Conservation (phyloP, 2,329 filamentous ascomycete species). For the Rhynchosporium graminicola region DNA sequence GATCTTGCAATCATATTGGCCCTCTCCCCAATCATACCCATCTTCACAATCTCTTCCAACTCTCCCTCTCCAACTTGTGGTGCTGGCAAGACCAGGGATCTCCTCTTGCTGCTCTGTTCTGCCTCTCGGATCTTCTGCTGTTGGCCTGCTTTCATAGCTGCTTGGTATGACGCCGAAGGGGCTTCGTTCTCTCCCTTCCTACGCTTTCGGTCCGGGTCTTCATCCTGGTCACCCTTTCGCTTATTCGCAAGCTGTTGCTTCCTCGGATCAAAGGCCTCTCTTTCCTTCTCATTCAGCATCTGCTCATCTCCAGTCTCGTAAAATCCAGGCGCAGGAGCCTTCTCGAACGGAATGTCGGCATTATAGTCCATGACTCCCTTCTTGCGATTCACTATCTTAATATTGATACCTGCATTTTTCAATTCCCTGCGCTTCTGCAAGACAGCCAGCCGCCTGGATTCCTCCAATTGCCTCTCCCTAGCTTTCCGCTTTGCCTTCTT, state of each 20-base stretch:
- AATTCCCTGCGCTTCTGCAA: constrained; percentile 94
- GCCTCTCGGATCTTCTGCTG: constrained; percentile 94
- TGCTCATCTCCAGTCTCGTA: constrained; percentile 90
- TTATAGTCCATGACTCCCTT: constrained; percentile 99
- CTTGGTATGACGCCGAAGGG: constrained; percentile 76
- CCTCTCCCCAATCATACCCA: constrained; percentile 90
- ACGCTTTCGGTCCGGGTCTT: constrained; percentile 76
- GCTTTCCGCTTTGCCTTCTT: constrained; percentile 99
- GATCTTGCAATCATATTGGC: constrained; percentile 74
- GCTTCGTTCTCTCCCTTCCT: constrained; percentile 86
- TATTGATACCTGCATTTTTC: constrained; percentile 97
- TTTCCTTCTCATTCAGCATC: constrained; percentile 76
- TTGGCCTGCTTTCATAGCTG: constrained; percentile 89
- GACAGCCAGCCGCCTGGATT: constrained; percentile 84
- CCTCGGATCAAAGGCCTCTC: constrained; percentile 84
- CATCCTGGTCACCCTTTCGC: constrained; percentile 88
- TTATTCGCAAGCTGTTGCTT: constrained; percentile 92
- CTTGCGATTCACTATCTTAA: constrained; percentile 90
- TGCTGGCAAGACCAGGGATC: constrained; percentile 76
- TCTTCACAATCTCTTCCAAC: constrained; percentile 97
- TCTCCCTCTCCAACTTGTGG: constrained; percentile 93
- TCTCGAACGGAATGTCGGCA: constrained; percentile 97
- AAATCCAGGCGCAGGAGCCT: constrained; percentile 83
- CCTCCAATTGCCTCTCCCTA: constrained; percentile 90
- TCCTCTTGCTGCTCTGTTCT: constrained; percentile 92